Evolutionary conservation across 306 rosid species (phyloP), one percentile per base, ranked within the genome.

Genomic region (Crataegus laevigata): DNA sequence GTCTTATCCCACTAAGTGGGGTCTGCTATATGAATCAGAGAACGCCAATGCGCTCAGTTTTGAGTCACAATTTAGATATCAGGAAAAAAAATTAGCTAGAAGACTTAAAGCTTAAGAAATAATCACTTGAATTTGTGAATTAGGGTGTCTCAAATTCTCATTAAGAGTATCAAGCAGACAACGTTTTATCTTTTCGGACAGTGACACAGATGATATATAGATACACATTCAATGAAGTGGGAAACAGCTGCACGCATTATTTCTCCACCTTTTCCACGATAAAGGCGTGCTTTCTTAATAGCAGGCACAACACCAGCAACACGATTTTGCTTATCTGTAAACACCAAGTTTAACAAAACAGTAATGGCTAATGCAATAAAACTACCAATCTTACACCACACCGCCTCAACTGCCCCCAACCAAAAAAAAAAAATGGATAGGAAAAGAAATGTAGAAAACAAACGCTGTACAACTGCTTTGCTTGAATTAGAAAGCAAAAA

Each of bases 261-360:
- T 86, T 92, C 97, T 79, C 99, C 97, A 79, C 99, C 99, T 85
- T 90, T 94, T 81, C 99, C 97, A 75, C 97, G 92, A 84, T 92
- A 94, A 77, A 92, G 90, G 3, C 96, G 91, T 75, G 96, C 99
- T 85, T 92, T 94, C 87, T 89, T 96, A 59, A 92, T 92, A 43
- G 91, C 89, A 66, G 96, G 96, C 75, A 92, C 92, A 45, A 92
- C 85, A 67, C 89, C 89, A 75, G 96, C 91, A 82, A 92, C 84
- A 81, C 51, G 80, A 73, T 88, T 89, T 77, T 92, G 93, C 71
- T 77, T 89, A 80, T 90, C 99, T 94, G 87, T 36, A 72, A 78
- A 66, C 62, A 74, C 54, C 21, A 77, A 82, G 12, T 67, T 50
- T 29, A 68, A 75, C 60, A 70, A 54, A 60, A 52, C 70, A 54